Evolutionary conservation across 805 yeast genomes (phyloP).

Genomic region (Monosporozyma solicola): DNA sequence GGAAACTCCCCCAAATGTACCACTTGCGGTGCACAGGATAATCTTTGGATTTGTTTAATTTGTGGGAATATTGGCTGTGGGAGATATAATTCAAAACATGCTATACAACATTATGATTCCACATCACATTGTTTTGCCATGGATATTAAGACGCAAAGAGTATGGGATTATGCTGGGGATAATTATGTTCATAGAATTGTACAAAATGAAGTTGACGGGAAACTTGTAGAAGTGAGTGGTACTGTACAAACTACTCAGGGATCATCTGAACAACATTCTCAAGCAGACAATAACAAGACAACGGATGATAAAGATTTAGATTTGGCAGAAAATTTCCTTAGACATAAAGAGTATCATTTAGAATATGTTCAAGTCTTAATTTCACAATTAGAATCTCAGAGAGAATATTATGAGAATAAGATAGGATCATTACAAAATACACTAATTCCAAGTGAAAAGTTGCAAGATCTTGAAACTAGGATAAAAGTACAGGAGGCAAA

Average conservation of each 20-base stretch:
- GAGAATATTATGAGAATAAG: conserved; percentile 67
- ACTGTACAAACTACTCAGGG: neutral
- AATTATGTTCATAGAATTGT: conserved; percentile 79
- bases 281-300: neutral
- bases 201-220: conserved; percentile 83
- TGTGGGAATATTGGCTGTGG: conserved; percentile 95
- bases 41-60: conserved; percentile 80
- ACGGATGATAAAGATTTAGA: conserved; percentile 11
- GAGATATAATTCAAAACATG: conserved; percentile 77
- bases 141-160: conserved; percentile 77
- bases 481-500: neutral
- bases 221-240: conserved; percentile 63
- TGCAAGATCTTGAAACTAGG: conserved; percentile 8
- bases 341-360: conserved; percentile 51
- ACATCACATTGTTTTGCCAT: conserved; percentile 86
- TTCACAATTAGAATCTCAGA: conserved; percentile 76
- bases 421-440: conserved; percentile 24
- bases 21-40: conserved; percentile 48
- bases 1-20: conserved; percentile 35
- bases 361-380: conserved; percentile 75
- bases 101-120: conserved; percentile 66
- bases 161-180: conserved; percentile 93
- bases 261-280: neutral
- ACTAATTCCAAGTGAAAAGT: conserved; percentile 22
- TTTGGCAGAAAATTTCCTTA: conserved; percentile 20